Base-by-base conservation (phyloP, 2,329 filamentous ascomycete species). In the Arthrobotrys conoides region DNA sequence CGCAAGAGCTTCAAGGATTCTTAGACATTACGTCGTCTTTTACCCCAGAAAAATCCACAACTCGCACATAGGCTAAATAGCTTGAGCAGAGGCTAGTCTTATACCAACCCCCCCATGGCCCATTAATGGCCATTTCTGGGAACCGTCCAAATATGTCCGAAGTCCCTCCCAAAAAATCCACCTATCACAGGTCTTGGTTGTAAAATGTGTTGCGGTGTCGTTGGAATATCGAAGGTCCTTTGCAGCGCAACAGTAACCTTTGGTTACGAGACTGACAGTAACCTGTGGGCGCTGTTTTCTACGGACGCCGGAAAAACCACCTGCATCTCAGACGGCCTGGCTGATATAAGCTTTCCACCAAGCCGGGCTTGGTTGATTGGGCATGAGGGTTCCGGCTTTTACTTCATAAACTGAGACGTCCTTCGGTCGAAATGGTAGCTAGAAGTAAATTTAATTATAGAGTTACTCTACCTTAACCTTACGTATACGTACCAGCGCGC, bases 281-380 rank as follows among this genome's bases (percentile, higher is more conserved):
- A n/a, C n/a, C n/a, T n/a, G n/a, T n/a, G n/a, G n/a, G n/a, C n/a
- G 12, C 36, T n/a, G 57, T 61, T 61, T 61, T 61, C 24, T 9
- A 18, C 49, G 53, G 65, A 33, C 41, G 38, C 72, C 73, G 73
- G 73, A 77, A 68, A 77, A 77, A 77, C 73, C 73, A 63, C 51
- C 72, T 67, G 73, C 67, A 61, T 71, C 64, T 53, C 46, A 57
- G 33, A 64, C 44, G 22, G 49, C 49, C 70, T 76, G 71, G 73
- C 66, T 69, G 73, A 68, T 67, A 67, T 55, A 77, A 77, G 73
- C 73, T 68, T 71, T 71, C 38, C n/a, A 63, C 70, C 70, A 73
- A 66, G 49, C 51, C 59, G 38, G 69, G 69, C 46, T 65, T 65
- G 51, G 46, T 61, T 20, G 12, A 59, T 41, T 59, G 53, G 27